Conservation (phyloP, 1,284 basidiomycete genomes). For the Apiotrichum veenhuisii region DNA sequence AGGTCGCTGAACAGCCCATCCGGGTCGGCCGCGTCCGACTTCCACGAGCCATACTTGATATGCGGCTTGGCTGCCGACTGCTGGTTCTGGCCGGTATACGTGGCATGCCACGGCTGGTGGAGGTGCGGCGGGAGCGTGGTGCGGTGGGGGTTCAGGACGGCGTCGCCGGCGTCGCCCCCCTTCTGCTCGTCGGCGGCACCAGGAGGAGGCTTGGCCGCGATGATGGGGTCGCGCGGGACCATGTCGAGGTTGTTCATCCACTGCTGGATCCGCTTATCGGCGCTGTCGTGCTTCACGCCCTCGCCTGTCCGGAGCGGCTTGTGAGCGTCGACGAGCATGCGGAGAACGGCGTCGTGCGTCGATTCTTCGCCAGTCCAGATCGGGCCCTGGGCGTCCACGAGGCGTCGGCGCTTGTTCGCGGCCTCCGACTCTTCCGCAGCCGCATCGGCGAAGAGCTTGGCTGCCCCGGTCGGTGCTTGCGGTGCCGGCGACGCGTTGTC, state of each 20-base stretch:
- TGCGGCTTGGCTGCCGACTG: slow-evolving; percentile 22
- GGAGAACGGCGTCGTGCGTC: slow-evolving; percentile 66
- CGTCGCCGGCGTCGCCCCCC: background rate
- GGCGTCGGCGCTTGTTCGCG: slow-evolving; percentile 29
- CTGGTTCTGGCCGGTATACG: slow-evolving; percentile 38
- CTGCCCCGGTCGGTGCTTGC: slow-evolving; percentile 53
- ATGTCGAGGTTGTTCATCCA: slow-evolving; percentile 45
- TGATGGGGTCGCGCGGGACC: slow-evolving; percentile 23
- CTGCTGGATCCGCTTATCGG: slow-evolving; percentile 68
- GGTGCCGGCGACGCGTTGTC: background rate
- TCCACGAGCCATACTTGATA: slow-evolving; percentile 44
- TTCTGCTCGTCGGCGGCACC: background rate
- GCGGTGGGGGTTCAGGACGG: slow-evolving; percentile 24
- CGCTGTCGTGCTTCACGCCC: slow-evolving; percentile 51
- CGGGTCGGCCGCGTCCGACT: slow-evolving; percentile 22
- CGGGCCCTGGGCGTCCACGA: slow-evolving; percentile 45
- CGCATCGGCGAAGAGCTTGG: slow-evolving; percentile 69
- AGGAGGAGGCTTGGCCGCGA: background rate
- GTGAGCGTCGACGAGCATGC: slow-evolving; percentile 82
- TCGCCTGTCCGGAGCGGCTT: slow-evolving; percentile 62
- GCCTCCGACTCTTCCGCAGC: slow-evolving; percentile 54
- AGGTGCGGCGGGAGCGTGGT: slow-evolving; percentile 45
- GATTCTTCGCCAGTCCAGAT: slow-evolving; percentile 72
- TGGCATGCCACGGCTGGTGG: slow-evolving; percentile 46
- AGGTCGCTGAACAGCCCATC: slow-evolving; percentile 35